phyloP scores from a whole-genome alignment of 345 rosid species.

The Salix viminalis region DNA sequence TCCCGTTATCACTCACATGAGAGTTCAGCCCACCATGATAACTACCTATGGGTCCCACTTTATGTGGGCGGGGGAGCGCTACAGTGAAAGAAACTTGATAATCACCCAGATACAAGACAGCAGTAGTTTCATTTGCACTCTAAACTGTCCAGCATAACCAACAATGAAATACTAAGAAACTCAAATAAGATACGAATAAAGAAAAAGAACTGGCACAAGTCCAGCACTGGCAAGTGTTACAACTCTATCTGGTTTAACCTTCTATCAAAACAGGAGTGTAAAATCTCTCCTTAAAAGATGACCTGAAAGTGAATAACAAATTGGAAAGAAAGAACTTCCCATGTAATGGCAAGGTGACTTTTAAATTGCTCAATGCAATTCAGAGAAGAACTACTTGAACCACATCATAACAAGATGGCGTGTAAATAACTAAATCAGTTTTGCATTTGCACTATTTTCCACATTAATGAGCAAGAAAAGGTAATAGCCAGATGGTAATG shows the following conservation, averaged over 20 bases:
- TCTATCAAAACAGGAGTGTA: background rate
- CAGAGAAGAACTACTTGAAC: background rate
- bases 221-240: background rate
- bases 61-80: background rate
- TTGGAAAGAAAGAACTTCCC: background rate
- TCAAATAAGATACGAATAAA: background rate
- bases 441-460: background rate
- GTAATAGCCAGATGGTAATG: background rate
- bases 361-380: background rate
- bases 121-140: background rate
- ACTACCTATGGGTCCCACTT: background rate
- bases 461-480: background rate
- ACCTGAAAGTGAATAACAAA: background rate
- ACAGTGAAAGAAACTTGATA: background rate
- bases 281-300: background rate
- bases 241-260: background rate
- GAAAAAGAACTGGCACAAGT: background rate
- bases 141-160: background rate
- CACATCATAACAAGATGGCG: background rate
- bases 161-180: background rate
- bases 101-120: background rate
- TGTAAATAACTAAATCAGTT: background rate
- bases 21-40: too few species aligned
- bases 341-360: background rate
- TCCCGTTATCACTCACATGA: too few species aligned